Evolutionary conservation across 192 early-diverging fungal species (phyloP).

Genomic region (Gaertneriomyces sp.): DNA sequence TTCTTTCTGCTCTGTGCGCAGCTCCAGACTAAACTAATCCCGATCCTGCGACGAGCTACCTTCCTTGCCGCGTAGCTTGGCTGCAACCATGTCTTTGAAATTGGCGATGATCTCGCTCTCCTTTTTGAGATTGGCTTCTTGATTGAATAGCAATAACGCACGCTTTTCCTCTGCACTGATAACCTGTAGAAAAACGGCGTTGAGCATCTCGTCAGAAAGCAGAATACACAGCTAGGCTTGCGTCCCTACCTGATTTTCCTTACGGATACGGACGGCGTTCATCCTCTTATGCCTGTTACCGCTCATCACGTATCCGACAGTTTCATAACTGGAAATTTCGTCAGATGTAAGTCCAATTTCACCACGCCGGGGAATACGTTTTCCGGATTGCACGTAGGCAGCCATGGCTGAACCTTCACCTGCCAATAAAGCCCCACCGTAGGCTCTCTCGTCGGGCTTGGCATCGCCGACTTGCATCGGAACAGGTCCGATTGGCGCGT

Average conservation of each 20-base stretch:
- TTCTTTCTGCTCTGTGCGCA: too few species aligned
- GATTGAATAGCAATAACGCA: constrained; percentile 76
- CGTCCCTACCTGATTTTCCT: constrained; percentile 78
- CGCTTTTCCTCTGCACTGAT: constrained; percentile 94
- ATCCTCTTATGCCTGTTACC: constrained; percentile 89
- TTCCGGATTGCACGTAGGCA: constrained; percentile 80
- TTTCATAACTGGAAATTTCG: constrained; percentile 81
- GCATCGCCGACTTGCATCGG: constrained; percentile 57
- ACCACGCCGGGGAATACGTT: constrained; percentile 94
- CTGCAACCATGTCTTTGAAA: constrained; percentile 78
- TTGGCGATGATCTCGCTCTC: constrained; percentile 89
- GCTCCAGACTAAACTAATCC: too few species aligned
- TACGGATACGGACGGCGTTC: constrained; percentile 93
- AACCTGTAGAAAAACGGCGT: constrained; percentile 37
- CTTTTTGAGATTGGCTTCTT: constrained; percentile 85
- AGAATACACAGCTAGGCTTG: not conserved
- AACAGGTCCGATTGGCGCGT: constrained; percentile 65
- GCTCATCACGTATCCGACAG: constrained; percentile 92
- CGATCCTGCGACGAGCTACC: not conserved
- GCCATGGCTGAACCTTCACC: constrained; percentile 93
- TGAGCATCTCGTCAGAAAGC: not conserved
- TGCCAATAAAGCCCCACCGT: constrained; percentile 76
- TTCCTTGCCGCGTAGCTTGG: constrained; percentile 17
- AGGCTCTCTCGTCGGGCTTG: constrained; percentile 64
- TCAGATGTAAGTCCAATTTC: constrained; percentile 88